These are phyloP conservation scores for Bretziella fagacearum DNA, from an alignment of 2,329 filamentous ascomycete species.

Conservation along the genomic window DNA sequence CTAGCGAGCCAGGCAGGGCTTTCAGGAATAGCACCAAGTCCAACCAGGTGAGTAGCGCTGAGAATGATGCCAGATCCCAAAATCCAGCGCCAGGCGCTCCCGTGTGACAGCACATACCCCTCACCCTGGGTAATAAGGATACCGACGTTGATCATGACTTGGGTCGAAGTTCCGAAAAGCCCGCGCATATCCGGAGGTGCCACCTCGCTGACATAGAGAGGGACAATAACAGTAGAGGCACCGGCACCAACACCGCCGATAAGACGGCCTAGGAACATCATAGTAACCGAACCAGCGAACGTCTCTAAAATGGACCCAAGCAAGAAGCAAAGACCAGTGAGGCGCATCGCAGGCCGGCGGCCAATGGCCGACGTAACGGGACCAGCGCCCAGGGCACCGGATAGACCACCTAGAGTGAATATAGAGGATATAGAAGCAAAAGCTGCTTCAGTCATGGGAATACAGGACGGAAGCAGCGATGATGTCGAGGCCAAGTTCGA, in stretches of 20 bases:
- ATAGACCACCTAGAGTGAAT: slow-evolving; percentile 75
- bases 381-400: slow-evolving; percentile 66
- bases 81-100: slow-evolving; percentile 67
- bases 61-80: slow-evolving; percentile 56
- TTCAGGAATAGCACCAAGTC: slow-evolving; percentile 64
- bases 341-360: slow-evolving; percentile 56
- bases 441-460: slow-evolving; percentile 66
- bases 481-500: not conserved
- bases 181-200: slow-evolving; percentile 59
- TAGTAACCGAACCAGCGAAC: slow-evolving; percentile 45
- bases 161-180: slow-evolving; percentile 70
- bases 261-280: slow-evolving; percentile 58
- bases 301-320: slow-evolving; percentile 63
- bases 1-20: slow-evolving; percentile 75
- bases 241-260: slow-evolving; percentile 73
- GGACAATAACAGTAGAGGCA: slow-evolving; percentile 79
- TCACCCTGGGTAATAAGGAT: slow-evolving; percentile 71
- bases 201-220: slow-evolving; percentile 86
- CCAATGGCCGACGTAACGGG: slow-evolving; percentile 64
- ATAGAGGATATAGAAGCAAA: slow-evolving; percentile 80
- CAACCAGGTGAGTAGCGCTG: slow-evolving; percentile 47
- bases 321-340: slow-evolving; percentile 61
- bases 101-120: slow-evolving; percentile 74
- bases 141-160: slow-evolving; percentile 84
- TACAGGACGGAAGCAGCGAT: slow-evolving; percentile 49